These are phyloP conservation scores for Mimosa pudica DNA, from an alignment of 306 rosid species.

Conservation along the genomic window DNA sequence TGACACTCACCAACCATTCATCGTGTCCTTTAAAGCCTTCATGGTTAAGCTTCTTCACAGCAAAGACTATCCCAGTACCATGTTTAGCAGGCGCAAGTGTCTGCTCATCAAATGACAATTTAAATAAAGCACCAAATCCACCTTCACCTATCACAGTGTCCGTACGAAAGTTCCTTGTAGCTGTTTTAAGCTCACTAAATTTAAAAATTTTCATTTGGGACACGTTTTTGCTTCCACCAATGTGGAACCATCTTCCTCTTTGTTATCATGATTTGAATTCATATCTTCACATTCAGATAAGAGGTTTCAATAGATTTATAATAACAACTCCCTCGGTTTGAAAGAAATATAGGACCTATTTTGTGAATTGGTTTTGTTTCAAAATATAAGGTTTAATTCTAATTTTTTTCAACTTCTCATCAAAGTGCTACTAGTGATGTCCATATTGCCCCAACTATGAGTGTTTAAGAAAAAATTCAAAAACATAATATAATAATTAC, in stretches of 20 bases:
- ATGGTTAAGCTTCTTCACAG: slow-evolving; percentile 90
- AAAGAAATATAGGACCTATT: no score
- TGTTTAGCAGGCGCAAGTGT: slow-evolving; percentile 74
- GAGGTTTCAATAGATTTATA: slow-evolving; percentile 26
- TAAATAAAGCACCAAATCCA: slow-evolving; percentile 85
- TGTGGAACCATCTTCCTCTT: slow-evolving; percentile 40
- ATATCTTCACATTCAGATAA: slow-evolving; percentile 43
- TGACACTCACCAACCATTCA: slow-evolving; percentile 94
- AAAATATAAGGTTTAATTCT: no score
- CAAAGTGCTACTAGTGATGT: no score
- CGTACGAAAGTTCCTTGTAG: slow-evolving; percentile 92
- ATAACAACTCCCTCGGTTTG: no score
- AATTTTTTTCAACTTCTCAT: no score
- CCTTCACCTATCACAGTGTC: slow-evolving; percentile 95
- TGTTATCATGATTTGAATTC: slow-evolving; percentile 44
- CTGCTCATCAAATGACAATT: slow-evolving; percentile 91
- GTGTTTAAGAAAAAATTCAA: no score
- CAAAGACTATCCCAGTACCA: slow-evolving; percentile 84
- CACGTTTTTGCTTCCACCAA: slow-evolving; percentile 48
- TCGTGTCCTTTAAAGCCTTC: slow-evolving; percentile 92
- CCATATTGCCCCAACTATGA: no score
- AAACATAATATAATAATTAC: no score
- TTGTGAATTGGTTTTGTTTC: no score
- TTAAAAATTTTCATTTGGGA: slow-evolving; percentile 74
- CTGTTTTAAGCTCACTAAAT: slow-evolving; percentile 73